Conservation (phyloP, 1,139 yeast species). For the Magnusiomyces paraingens region DNA sequence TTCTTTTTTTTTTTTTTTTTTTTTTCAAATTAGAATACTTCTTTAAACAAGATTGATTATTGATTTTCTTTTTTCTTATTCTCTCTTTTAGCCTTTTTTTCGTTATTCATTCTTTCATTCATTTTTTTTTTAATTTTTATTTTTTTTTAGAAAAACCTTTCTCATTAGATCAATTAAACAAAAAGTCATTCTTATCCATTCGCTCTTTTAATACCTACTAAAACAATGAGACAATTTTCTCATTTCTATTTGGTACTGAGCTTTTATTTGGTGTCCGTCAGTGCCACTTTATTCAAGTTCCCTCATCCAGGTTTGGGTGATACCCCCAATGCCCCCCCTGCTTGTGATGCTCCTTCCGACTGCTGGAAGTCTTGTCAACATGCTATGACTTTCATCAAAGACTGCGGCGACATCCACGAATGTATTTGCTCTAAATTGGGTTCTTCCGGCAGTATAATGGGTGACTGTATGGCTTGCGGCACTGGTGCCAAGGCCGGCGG, state of each 20-base stretch:
- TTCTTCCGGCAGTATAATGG: conserved; percentile 3
- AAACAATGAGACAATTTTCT: conserved; percentile 12
- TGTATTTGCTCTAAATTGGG: conserved; percentile 12
- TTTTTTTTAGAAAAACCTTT: neutral
- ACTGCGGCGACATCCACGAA: conserved; percentile 7
- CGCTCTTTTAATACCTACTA: conserved; percentile 7
- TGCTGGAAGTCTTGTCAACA: conserved; percentile 16
- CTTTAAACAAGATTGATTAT: neutral
- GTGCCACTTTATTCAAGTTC: conserved; percentile 11
- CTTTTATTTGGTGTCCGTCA: conserved; percentile 8
- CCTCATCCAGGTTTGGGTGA: conserved; percentile 8
- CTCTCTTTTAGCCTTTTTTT: neutral
- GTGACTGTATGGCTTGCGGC: conserved; percentile 15
- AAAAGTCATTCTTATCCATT: conserved; percentile 2
- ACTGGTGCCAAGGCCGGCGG: conserved; percentile 11
- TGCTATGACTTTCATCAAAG: conserved; percentile 11
- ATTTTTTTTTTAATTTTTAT: neutral
- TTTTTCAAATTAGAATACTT: neutral
- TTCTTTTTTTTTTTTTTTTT: neutral
- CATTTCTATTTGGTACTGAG: conserved; percentile 6
- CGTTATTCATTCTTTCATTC: neutral
- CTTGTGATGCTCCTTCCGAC: conserved; percentile 14
- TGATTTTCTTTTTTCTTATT: neutral
- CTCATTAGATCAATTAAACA: no score
- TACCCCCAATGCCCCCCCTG: conserved; percentile 5